These are phyloP conservation scores for Hansenula lynferdii DNA, from an alignment of 1,139 yeast genomes.

Conservation along the genomic window DNA sequence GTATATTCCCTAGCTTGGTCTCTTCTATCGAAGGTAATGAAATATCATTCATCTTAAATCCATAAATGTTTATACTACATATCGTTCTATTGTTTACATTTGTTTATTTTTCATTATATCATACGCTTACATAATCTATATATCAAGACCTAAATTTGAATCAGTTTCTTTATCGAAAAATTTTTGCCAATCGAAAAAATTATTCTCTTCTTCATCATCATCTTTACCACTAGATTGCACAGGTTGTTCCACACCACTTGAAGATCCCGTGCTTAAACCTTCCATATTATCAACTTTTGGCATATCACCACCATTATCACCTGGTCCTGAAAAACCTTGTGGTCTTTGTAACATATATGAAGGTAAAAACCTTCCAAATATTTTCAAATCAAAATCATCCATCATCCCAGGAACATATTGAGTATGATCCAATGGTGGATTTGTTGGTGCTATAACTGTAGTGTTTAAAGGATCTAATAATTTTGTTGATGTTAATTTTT, in stretches of 20 bases:
- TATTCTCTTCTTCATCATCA: conserved; percentile 12
- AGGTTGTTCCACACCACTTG: conserved; percentile 4
- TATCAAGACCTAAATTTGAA: not conserved
- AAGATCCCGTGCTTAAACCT: no score
- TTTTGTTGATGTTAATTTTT: not conserved
- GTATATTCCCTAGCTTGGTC: conserved; percentile 34
- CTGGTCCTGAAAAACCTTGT: not conserved
- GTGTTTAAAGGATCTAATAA: not conserved
- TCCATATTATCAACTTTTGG: not conserved
- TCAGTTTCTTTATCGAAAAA: conserved; percentile 13
- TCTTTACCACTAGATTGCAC: conserved; percentile 3
- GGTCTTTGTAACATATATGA: conserved; percentile 60
- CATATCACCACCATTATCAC: conserved; percentile 1
- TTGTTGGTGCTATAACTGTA: not conserved
- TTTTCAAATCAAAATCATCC: conserved; percentile 76
- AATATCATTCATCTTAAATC: no score
- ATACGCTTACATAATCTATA: no score
- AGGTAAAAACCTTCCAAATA: conserved; percentile 76
- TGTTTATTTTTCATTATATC: no score
- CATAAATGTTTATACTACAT: no score
- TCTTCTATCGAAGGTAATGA: conserved; percentile 26
- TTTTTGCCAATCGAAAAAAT: conserved; percentile 13
- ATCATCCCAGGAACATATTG: conserved; percentile 58
- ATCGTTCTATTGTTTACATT: no score
- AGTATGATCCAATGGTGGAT: conserved; percentile 1